Conservation (phyloP, 257 asterid genomes). For the Dorcoceras hygrometricum region DNA sequence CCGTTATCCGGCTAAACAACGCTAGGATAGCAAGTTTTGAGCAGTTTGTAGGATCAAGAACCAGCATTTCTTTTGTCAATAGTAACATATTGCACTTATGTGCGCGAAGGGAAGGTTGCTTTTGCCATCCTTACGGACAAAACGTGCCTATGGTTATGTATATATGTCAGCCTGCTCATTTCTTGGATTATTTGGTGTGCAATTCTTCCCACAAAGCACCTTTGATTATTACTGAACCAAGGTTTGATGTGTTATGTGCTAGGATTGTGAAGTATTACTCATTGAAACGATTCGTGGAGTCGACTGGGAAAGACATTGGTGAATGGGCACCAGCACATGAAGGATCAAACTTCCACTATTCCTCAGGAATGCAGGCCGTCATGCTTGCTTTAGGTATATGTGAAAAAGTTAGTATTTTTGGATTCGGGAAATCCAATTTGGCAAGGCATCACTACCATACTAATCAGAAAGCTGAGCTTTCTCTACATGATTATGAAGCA, state of each 20-base stretch:
- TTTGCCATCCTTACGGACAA: conserved; percentile 86
- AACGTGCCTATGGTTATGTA: conserved; percentile 74
- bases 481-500: conserved; percentile 85
- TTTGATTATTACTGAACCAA: conserved; percentile 64
- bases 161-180: conserved; percentile 84
- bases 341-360: conserved; percentile 75
- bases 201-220: conserved; percentile 74
- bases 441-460: conserved; percentile 94
- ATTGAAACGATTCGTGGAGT: conserved; percentile 50
- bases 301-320: conserved; percentile 42
- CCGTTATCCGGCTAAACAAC: conserved; percentile 79
- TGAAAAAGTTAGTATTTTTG: conserved; percentile 73
- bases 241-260: conserved; percentile 67
- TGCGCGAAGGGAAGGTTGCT: conserved; percentile 73
- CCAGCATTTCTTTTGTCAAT: conserved; percentile 76
- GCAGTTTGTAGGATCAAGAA: conserved; percentile 63
- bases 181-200: conserved; percentile 74
- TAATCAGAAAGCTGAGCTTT: conserved; percentile 75
- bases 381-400: conserved; percentile 87
- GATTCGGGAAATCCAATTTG: conserved; percentile 66
- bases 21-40: conserved; percentile 64
- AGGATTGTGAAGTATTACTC: conserved; percentile 86
- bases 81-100: conserved; percentile 83
- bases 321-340: conserved; percentile 76
- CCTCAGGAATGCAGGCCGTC: conserved; percentile 96